phyloP scores from a whole-genome alignment of 23 red algal species.

The Gracilaria caudata region DNA sequence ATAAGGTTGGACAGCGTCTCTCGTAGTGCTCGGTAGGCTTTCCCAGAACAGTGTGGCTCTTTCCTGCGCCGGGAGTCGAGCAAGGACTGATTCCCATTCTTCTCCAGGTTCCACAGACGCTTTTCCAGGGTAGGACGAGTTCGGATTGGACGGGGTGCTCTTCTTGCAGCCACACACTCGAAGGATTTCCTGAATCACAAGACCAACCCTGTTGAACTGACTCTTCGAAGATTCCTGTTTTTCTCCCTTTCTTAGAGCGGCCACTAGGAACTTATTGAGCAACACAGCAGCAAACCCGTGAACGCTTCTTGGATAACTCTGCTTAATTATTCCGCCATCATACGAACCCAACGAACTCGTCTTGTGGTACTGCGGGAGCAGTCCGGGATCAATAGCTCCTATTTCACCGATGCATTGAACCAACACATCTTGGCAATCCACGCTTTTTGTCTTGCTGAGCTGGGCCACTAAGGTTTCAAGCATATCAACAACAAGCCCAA shows the following conservation, averaged over 20 bases:
- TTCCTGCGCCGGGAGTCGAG: conserved; percentile 17
- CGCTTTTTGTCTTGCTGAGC: conserved; percentile 51
- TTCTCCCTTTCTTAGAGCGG: conserved; percentile 69
- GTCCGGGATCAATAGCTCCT: conserved; percentile 79
- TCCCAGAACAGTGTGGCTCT: conserved; percentile 62
- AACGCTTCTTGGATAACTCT: conserved; percentile 23
- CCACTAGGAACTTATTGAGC: conserved; percentile 77
- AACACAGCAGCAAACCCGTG: conserved; percentile 63
- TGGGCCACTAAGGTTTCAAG: conserved; percentile 25
- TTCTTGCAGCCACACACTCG: conserved; percentile 71
- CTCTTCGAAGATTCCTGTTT: conserved; percentile 23
- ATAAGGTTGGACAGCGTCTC: conserved; percentile 53
- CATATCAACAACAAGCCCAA: conserved; percentile 8
- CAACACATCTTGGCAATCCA: conserved; percentile 48
- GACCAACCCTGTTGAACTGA: conserved; percentile 74
- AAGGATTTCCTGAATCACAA: conserved; percentile 90
- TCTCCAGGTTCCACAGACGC: not conserved
- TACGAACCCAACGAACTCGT: not conserved
- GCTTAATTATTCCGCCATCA: not conserved
- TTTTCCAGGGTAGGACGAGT: not conserved
- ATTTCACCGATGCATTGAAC: conserved; percentile 78
- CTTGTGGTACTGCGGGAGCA: not conserved
- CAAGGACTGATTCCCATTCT: conserved; percentile 42
- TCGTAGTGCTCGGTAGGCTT: conserved; percentile 44
- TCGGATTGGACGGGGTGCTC: conserved; percentile 39